These are phyloP conservation scores for Diplodia sapinea DNA, from an alignment of 2,329 filamentous ascomycete genomes.

Conservation along the genomic window DNA sequence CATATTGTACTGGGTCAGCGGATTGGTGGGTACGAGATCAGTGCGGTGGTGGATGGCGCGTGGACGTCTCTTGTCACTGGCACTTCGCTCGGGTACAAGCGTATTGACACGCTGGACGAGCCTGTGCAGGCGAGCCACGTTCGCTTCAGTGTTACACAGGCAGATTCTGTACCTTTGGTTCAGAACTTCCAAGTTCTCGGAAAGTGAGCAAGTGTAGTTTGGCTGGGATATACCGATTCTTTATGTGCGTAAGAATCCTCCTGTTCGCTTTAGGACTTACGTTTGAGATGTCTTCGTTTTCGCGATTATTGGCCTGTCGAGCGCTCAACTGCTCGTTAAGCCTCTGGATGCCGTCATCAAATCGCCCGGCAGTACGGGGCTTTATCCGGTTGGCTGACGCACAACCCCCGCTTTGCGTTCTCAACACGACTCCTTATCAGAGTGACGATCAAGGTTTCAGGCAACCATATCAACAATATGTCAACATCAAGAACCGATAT, in stretches of 20 bases:
- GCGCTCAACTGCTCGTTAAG: too few relatives aligned
- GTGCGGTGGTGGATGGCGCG: constrained; percentile 29
- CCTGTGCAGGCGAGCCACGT: constrained; percentile 26
- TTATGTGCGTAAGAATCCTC: too few relatives aligned
- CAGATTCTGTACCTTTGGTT: constrained; percentile 34
- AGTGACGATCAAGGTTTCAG: too few relatives aligned
- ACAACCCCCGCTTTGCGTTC: too few relatives aligned
- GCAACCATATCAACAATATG: background rate
- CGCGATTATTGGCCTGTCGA: too few relatives aligned
- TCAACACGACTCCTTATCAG: too few relatives aligned
- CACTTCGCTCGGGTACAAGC: constrained; percentile 35
- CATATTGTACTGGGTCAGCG: constrained; percentile 34
- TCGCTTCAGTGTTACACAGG: constrained; percentile 33
- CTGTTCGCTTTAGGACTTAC: too few relatives aligned
- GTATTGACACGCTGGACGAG: constrained; percentile 31
- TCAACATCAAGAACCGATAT: background rate
- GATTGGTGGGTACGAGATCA: constrained; percentile 34
- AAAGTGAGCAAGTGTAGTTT: background rate
- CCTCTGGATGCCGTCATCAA: too few relatives aligned
- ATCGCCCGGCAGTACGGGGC: too few relatives aligned
- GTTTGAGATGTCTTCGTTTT: too few relatives aligned
- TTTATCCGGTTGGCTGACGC: too few relatives aligned
- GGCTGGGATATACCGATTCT: too few relatives aligned
- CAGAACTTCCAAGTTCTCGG: constrained; percentile 32
- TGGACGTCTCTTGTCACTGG: constrained; percentile 33